These are phyloP conservation scores for Alternaria conjuncta DNA, from an alignment of 2,329 filamentous ascomycete species.

Conservation along the genomic window DNA sequence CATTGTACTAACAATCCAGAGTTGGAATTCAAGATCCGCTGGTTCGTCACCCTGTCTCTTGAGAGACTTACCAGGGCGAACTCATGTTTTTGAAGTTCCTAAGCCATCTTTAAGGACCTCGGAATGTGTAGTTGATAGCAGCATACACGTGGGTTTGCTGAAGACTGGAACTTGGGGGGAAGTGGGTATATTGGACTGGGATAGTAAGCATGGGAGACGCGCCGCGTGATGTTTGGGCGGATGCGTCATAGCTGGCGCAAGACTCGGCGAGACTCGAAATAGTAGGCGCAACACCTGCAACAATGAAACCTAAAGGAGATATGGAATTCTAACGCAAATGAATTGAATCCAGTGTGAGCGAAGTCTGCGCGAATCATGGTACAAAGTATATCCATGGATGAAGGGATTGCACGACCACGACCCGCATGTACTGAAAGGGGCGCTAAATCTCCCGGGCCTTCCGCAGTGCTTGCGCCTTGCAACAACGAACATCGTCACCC, in stretches of 20 bases:
- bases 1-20: background rate
- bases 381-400: background rate
- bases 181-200: background rate
- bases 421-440: conserved; percentile 13
- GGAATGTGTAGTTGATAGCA: rapidly evolving
- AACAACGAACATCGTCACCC: conserved; percentile 5
- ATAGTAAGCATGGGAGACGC: background rate
- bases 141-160: background rate
- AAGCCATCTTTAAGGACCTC: background rate
- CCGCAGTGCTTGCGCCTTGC: conserved; percentile 1
- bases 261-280: background rate
- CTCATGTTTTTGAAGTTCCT: rapidly evolving
- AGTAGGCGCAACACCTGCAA: background rate
- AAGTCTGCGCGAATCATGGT: background rate
- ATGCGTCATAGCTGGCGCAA: background rate
- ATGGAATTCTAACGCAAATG: background rate
- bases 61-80: background rate
- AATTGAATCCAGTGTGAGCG: background rate
- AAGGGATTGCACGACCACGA: conserved; percentile 1
- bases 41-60: background rate
- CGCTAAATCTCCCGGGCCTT: conserved; percentile 29
- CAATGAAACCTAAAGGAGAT: background rate
- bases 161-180: background rate
- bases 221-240: background rate
- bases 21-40: too few relatives aligned